phyloP scores from a whole-genome alignment of 768 basidiomycete species.

The Kwoniella sp. region DNA sequence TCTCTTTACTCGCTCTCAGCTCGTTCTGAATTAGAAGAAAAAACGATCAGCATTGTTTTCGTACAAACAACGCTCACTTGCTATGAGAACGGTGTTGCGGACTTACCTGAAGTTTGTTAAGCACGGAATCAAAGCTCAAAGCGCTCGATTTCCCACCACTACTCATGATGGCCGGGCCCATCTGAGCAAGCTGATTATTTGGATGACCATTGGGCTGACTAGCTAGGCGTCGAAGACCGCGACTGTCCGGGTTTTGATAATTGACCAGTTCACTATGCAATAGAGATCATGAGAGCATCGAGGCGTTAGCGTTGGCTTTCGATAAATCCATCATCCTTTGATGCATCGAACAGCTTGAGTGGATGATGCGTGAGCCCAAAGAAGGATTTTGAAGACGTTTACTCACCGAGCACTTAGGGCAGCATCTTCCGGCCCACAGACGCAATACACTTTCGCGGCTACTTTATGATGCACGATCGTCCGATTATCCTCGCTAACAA shows the following conservation, averaged over 20 bases:
- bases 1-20: conserved; percentile 93
- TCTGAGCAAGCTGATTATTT: conserved; percentile 18
- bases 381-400: too few relatives aligned
- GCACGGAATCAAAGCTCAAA: conserved; percentile 86
- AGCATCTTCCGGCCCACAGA: conserved; percentile 82
- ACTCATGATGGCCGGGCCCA: conserved; percentile 43
- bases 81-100: background rate
- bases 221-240: conserved; percentile 21
- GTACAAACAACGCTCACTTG: background rate
- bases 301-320: background rate
- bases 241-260: conserved; percentile 46
- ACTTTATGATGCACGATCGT: conserved; percentile 99
- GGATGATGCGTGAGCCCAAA: too few relatives aligned
- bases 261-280: conserved; percentile 38
- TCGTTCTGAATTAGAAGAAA: conserved; percentile 61
- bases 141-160: conserved; percentile 67
- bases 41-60: background rate
- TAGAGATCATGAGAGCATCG: background rate
- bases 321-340: too few relatives aligned
- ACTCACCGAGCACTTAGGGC: conserved; percentile 47
- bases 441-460: conserved; percentile 86
- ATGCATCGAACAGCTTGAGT: too few relatives aligned
- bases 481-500: conserved; percentile 96
- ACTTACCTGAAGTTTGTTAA: conserved; percentile 72
- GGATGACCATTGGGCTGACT: conserved; percentile 15